Conservation (phyloP, 768 basidiomycete species). For the Sporobolomyces phaffii region DNA sequence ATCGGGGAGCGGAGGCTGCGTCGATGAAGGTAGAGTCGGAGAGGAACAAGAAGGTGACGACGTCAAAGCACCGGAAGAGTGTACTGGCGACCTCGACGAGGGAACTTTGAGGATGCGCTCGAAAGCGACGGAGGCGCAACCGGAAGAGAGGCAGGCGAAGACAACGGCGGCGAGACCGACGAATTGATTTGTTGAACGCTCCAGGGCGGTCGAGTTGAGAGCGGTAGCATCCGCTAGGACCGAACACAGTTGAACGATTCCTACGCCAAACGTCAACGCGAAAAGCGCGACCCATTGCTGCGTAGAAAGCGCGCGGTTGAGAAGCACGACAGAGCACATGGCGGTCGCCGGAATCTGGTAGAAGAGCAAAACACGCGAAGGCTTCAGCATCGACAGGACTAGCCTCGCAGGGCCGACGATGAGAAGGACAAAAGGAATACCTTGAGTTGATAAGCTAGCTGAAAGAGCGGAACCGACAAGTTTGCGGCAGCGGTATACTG, state of each 20-base stretch:
- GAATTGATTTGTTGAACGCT: conserved; percentile 63
- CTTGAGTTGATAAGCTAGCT: conserved; percentile 95
- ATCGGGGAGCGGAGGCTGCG: neutral
- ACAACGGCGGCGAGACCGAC: conserved; percentile 83
- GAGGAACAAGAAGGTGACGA: neutral
- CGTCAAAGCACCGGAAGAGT: too few relatives aligned
- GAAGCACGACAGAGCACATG: conserved; percentile 79
- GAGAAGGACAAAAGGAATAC: conserved; percentile 12
- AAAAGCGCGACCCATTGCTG: conserved; percentile 73
- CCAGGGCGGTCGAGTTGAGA: too few relatives aligned
- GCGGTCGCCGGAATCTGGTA: conserved; percentile 63
- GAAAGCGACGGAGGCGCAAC: conserved; percentile 91
- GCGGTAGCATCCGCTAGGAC: neutral
- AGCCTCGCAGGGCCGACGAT: too few relatives aligned
- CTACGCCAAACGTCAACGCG: conserved; percentile 47
- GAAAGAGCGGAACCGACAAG: conserved; percentile 85
- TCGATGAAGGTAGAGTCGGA: conserved; percentile 10
- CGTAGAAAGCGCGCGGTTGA: conserved; percentile 54
- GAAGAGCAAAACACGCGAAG: too few relatives aligned
- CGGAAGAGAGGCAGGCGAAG: conserved; percentile 86
- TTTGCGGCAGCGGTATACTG: conserved; percentile 90
- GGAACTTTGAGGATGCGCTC: conserved; percentile 77
- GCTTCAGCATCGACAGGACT: too few relatives aligned
- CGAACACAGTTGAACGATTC: conserved; percentile 63
- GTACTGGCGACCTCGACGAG: neutral